Evolutionary conservation across 129 eudicot species (phyloP), one percentile per base, ranked within the genome.

Genomic region (Flaveria linearis): DNA sequence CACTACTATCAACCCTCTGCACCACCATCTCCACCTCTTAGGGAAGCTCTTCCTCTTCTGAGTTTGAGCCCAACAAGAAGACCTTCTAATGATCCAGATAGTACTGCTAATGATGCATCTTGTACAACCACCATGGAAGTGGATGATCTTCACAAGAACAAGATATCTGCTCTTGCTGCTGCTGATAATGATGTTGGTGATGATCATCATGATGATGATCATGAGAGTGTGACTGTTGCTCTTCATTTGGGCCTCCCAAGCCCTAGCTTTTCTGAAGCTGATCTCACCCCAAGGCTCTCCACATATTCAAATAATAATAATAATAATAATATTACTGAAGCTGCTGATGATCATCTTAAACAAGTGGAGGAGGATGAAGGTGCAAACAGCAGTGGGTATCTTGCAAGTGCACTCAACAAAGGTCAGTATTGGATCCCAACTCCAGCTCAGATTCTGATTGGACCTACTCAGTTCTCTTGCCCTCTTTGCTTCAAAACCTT

Each of bases 381-480:
- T 80, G 57, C 71, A 33, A 68, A 74, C 23, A 74, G 30, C 64
- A 67, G 56, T 49, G 87, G 79, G 62, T 82, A 83, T 80, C 78
- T 81, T 45, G 64, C 91, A 71, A 86, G 81, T 73, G 74, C 91
- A 69, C 85, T 93, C 49, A 88, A 90, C 83, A 93, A 93, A 83
- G 98, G 98, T 49, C 96, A 93, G 78, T 93, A 93, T 80, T 93
- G 98, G 98, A 93, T 93, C 84, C 98, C 98, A 12, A 93, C 96
- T 15, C 96, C 98, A 56, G 84, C 94, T 61, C 98, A 92, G 88
- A 92, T 92, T 71, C 76, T 92, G 75, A 90, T 92, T 74, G 98
- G 98, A 61, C 98, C 96, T 26, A 92, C 98, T 79, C 98, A 92
- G 79, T 92, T 92, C 82, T 88, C 98, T 33, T 92, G 98, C 80